These are phyloP conservation scores for Tolypocladium paradoxum DNA, from an alignment of 2,329 filamentous ascomycete species.

Conservation along the genomic window DNA sequence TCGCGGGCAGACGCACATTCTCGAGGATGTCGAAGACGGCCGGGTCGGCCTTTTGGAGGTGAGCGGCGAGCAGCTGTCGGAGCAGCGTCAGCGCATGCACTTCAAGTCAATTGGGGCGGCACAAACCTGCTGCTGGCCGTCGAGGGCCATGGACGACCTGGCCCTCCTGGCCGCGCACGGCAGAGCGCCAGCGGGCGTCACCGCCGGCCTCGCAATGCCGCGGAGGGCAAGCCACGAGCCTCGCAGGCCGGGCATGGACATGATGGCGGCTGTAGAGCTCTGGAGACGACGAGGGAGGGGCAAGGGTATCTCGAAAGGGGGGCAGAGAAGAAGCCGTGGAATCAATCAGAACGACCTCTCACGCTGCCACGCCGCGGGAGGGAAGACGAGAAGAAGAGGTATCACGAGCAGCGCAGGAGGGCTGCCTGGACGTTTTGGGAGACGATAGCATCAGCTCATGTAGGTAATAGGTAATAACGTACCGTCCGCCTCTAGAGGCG, in stretches of 20 bases:
- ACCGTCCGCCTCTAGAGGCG: too few species aligned
- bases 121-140: slow-evolving; percentile 50
- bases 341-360: not conserved
- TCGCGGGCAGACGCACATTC: slow-evolving; percentile 47
- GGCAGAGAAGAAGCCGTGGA: not conserved
- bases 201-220: slow-evolving; percentile 23
- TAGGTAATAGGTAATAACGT: too few species aligned
- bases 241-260: slow-evolving; percentile 38
- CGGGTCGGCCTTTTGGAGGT: slow-evolving; percentile 77
- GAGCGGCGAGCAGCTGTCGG: slow-evolving; percentile 62
- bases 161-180: slow-evolving; percentile 21
- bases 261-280: slow-evolving; percentile 12
- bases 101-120: not conserved
- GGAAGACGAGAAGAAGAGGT: not conserved
- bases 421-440: not conserved
- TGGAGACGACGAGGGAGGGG: not conserved
- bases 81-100: slow-evolving; percentile 10
- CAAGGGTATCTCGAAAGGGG: not conserved
- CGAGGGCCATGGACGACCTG: slow-evolving; percentile 36
- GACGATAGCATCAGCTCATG: not conserved
- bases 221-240: slow-evolving; percentile 37
- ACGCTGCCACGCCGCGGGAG: not conserved
- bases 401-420: not conserved
- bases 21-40: slow-evolving; percentile 81
- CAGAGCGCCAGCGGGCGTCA: slow-evolving; percentile 9